A percentile compares a stretch with the other conserved stretches of the same genome.
Evolutionary conservation across 768 basidiomycete genomes (phyloP).

Genomic region (Cyclocybe aegerita): DNA sequence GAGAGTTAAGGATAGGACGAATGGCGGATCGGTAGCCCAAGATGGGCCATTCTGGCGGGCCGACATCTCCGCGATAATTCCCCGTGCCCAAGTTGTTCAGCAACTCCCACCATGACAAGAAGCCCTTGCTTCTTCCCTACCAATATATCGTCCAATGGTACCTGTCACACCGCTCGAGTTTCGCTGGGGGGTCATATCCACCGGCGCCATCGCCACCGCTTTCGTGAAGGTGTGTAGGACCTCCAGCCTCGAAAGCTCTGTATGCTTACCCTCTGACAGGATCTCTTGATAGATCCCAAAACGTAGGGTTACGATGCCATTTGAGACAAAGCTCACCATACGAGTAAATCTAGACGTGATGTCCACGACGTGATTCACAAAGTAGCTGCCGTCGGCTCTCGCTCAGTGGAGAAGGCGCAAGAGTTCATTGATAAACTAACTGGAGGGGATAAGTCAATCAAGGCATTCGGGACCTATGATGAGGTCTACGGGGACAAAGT

Average conservation of each 20-base stretch:
- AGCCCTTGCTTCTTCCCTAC: slow-evolving; percentile 3
- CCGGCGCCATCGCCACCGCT: slow-evolving; percentile 64
- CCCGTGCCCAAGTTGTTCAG: not conserved
- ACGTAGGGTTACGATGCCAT: slow-evolving; percentile 36
- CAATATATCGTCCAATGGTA: slow-evolving; percentile 24
- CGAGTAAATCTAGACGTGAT: slow-evolving; percentile 46
- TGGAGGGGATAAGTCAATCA: slow-evolving; percentile 50
- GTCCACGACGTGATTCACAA: slow-evolving; percentile 68
- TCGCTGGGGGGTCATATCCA: slow-evolving; percentile 88
- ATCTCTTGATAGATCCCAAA: slow-evolving; percentile 72
- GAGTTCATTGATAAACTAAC: slow-evolving; percentile 61
- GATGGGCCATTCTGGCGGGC: slow-evolving; percentile 6
- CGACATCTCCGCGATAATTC: slow-evolving; percentile 12
- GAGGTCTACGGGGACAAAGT: slow-evolving; percentile 74
- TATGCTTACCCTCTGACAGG: slow-evolving; percentile 39
- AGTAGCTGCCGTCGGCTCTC: slow-evolving; percentile 76
- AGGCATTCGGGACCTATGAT: slow-evolving; percentile 72
- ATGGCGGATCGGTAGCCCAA: not conserved
- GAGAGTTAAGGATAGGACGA: not conserved
- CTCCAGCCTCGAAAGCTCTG: not conserved
- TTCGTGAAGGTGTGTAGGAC: slow-evolving; percentile 62
- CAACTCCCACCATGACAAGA: slow-evolving; percentile 1
- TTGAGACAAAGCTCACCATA: not conserved
- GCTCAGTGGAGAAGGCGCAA: slow-evolving; percentile 64
- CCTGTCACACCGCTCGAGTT: slow-evolving; percentile 40